A percentile compares a stretch with the other conserved stretches of the same genome.
Evolutionary conservation across 1,284 basidiomycete species (phyloP).

Genomic region (Tetrapyrgos nigripes): DNA sequence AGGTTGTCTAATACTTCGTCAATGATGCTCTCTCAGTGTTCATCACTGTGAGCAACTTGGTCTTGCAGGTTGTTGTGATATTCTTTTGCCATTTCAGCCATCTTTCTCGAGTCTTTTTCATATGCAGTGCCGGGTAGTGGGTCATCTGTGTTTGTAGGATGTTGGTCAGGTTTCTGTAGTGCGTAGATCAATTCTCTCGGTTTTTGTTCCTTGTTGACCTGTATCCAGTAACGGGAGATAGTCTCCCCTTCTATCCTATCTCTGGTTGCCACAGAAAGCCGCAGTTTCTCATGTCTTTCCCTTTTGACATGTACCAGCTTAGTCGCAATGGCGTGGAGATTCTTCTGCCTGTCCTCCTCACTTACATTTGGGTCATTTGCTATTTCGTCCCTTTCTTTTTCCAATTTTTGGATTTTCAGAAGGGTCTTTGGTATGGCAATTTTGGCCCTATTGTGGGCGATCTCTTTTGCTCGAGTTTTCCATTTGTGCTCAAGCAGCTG

Average conservation of each 20-base stretch:
- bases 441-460: constrained; percentile 1
- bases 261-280: constrained; percentile 10
- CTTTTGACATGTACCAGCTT: too few species aligned
- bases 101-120: constrained; percentile 10
- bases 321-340: too few species aligned
- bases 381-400: constrained; percentile 7
- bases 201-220: constrained; percentile 22
- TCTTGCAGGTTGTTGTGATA: constrained; percentile 24
- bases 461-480: constrained; percentile 4
- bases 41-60: too few species aligned
- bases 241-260: constrained; percentile 26
- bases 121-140: background rate
- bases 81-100: constrained; percentile 21
- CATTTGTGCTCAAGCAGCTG: constrained; percentile 1
- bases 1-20: too few species aligned
- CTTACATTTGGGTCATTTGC: background rate
- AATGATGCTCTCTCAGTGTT: too few species aligned
- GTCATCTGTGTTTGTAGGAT: background rate
- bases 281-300: too few species aligned
- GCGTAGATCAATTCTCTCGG: constrained; percentile 22
- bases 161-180: constrained; percentile 14
- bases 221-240: too few species aligned
- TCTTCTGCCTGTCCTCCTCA: too few species aligned
- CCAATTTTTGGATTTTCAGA: constrained; percentile 9
- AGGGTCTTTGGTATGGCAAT: constrained; percentile 5